Base-by-base conservation (phyloP, 1,284 basidiomycete species). In the Moniliophthora roreri region DNA sequence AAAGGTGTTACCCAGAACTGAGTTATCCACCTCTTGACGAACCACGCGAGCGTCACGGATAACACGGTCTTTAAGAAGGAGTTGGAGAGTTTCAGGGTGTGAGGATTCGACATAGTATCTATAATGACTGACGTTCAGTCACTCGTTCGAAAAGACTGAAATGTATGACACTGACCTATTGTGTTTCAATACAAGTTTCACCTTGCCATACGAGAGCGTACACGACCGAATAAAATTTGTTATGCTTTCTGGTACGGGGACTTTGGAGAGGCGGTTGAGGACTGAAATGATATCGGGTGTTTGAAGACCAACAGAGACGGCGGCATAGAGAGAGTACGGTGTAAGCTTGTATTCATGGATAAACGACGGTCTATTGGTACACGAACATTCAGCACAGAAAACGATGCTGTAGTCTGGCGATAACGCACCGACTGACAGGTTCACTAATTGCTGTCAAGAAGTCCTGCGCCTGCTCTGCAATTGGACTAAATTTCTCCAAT, bases 311-410 rank as follows among this genome's bases (percentile, higher is more conserved):
- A 99, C 97, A 13, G 95, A 98, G 57, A 99, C 96, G 52, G 97
- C 97, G 50, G 97, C 97, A 71, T 99, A 98, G 24, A 99, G 80
- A 21, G 95, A 98, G 71, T 98, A 97, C 44, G 95, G 90, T 48
- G 96, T 98, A 65, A 99, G 86, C 73, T 97, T 95, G 81, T 98
- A 99, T 78, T 99, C 97, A 74, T 99, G 97, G 58, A 99, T 96
- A 72, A 97, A 93, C 32, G 92, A 88, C 39, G 97, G 97, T 76
- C 94, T 95, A 67, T 47, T 36, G 51, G 57, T 63, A 68, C 62
- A 60, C 69, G 70, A 66, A 62, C 52, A 34, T 48, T 44, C 9
- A 23, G n/a, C n/a, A 37, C 8, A 20, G 35, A 36, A 16, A 18
- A 28, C 38, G 37, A 24, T 18, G 38, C 13, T 10, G 10, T 35